These are phyloP conservation scores for Fusarium beomiforme DNA, from an alignment of 2,329 filamentous ascomycete species.

Conservation along the genomic window DNA sequence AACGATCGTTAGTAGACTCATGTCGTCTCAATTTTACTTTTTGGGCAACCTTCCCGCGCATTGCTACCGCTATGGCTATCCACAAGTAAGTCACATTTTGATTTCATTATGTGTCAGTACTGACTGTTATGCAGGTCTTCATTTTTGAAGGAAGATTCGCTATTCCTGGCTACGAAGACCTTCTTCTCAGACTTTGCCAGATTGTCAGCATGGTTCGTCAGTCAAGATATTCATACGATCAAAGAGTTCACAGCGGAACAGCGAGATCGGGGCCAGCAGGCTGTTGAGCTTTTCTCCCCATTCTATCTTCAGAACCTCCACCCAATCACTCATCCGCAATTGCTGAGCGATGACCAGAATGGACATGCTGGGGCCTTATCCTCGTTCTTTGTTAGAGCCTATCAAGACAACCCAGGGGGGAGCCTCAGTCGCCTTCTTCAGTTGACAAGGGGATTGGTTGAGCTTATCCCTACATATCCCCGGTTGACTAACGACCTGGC, in stretches of 20 bases:
- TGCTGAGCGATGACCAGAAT: conserved; percentile 17
- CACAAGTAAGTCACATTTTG: conserved; percentile 52
- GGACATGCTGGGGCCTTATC: conserved; percentile 20
- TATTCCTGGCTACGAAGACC: conserved; percentile 45
- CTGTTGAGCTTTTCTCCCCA: conserved; percentile 42
- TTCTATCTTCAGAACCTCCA: conserved; percentile 59
- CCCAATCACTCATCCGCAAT: conserved; percentile 35
- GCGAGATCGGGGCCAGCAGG: conserved; percentile 13
- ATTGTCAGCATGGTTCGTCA: conserved; percentile 62
- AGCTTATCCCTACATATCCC: conserved; percentile 56
- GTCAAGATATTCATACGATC: conserved; percentile 54
- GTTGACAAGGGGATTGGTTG: conserved; percentile 54
- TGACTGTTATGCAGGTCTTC: conserved; percentile 39
- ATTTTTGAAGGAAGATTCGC: conserved; percentile 34
- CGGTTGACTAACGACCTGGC: conserved; percentile 58
- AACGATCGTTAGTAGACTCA: conserved; percentile 53
- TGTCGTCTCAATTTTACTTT: conserved; percentile 58
- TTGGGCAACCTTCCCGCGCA: conserved; percentile 63
- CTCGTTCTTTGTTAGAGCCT: conserved; percentile 52
- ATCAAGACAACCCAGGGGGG: conserved; percentile 55
- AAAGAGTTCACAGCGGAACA: conserved; percentile 26
- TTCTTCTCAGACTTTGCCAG: conserved; percentile 57
- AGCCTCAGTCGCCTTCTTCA: conserved; percentile 55
- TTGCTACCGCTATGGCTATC: conserved; percentile 50
- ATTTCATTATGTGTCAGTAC: neutral